phyloP scores from a whole-genome alignment of 2,329 filamentous ascomycete genomes.

The Cladosporium colombiae region DNA sequence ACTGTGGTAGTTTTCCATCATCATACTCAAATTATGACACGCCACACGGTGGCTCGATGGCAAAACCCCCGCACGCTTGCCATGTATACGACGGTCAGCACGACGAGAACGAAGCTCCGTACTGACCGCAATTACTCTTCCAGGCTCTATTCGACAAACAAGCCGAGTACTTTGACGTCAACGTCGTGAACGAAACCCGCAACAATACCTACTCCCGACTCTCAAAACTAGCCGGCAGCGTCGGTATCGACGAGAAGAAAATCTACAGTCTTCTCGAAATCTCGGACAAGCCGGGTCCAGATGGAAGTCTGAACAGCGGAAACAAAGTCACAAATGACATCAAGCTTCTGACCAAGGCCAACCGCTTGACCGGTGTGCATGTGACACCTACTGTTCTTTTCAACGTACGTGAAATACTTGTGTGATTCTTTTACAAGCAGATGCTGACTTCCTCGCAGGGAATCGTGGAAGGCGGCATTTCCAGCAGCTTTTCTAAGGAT shows the following conservation, averaged over 20 bases:
- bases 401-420: slow-evolving; percentile 53
- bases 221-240: slow-evolving; percentile 68
- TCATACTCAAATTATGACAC: not conserved
- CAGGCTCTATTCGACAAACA: slow-evolving; percentile 67
- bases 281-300: slow-evolving; percentile 63
- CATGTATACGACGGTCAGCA: not conserved
- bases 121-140: not conserved
- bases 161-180: slow-evolving; percentile 79
- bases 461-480: slow-evolving; percentile 75
- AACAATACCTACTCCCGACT: slow-evolving; percentile 82
- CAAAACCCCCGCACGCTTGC: not conserved
- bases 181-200: slow-evolving; percentile 77
- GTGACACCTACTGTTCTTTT: slow-evolving; percentile 89
- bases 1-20: not conserved
- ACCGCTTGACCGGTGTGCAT: slow-evolving; percentile 74
- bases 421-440: slow-evolving; percentile 86
- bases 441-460: slow-evolving; percentile 44
- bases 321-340: slow-evolving; percentile 83
- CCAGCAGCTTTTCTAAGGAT: slow-evolving; percentile 72
- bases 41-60: not conserved
- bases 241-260: slow-evolving; percentile 69
- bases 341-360: slow-evolving; percentile 79
- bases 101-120: not conserved
- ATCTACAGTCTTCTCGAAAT: slow-evolving; percentile 71
- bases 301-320: slow-evolving; percentile 72